phyloP scores from a whole-genome alignment of 352 stramenopile species.

The Phytopythium oedochilum region DNA sequence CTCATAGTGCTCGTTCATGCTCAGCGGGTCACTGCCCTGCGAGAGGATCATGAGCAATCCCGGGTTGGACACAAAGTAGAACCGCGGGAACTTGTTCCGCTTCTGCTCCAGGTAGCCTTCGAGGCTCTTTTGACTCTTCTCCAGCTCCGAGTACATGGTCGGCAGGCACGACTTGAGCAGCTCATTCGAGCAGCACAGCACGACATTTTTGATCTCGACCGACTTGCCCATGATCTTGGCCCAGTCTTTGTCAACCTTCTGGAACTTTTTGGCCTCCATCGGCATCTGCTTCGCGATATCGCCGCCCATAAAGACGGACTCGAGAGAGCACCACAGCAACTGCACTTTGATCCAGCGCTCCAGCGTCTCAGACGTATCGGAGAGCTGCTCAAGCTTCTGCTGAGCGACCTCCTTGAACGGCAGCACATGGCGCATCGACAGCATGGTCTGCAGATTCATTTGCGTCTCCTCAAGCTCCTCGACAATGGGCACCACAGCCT shows the following conservation, averaged over 20 bases:
- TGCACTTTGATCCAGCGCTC: conserved; percentile 98
- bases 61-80: conserved; percentile 99
- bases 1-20: conserved; percentile 99
- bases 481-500: conserved; percentile 93
- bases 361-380: conserved; percentile 96
- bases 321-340: conserved; percentile 97
- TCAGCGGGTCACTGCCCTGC: conserved; percentile 95
- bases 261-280: conserved; percentile 97
- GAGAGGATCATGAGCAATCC: conserved; percentile 97
- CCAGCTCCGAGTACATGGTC: conserved; percentile 97
- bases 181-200: conserved; percentile 94
- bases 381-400: conserved; percentile 91
- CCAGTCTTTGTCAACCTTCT: conserved; percentile 98
- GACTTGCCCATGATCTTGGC: conserved; percentile 97
- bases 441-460: conserved; percentile 98
- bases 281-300: conserved; percentile 99
- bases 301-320: conserved; percentile 97
- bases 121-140: conserved; percentile 98
- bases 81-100: conserved; percentile 97
- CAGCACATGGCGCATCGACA: conserved; percentile 96
- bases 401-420: conserved; percentile 96
- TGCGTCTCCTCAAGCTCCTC: conserved; percentile 98
- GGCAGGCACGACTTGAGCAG: conserved; percentile 95
- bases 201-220: conserved; percentile 89
- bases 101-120: conserved; percentile 99